A percentile compares a stretch with the other conserved stretches of the same genome.
phyloP scores from a whole-genome alignment of 106 monocot genomes.

The Dioscorea zingiberensis region DNA sequence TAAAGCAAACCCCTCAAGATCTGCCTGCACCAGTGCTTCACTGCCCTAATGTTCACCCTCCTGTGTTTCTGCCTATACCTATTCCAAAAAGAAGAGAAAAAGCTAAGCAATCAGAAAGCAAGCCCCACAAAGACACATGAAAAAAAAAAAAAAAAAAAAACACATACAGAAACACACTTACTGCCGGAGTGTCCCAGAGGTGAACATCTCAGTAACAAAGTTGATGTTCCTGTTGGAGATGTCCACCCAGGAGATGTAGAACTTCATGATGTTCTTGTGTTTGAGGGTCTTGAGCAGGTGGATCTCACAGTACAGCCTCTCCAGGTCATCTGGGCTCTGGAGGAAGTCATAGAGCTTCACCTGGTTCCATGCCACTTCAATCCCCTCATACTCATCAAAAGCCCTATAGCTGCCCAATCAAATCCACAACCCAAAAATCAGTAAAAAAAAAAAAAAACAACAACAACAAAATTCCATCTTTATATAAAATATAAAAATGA shows the following conservation, averaged over 20 bases:
- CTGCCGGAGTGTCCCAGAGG: conserved; percentile 95
- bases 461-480: too few species aligned
- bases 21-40: conserved; percentile 98
- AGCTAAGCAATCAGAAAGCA: background rate
- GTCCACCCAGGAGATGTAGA: conserved; percentile 73
- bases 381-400: conserved; percentile 90
- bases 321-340: conserved; percentile 65
- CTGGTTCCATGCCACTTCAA: conserved; percentile 98
- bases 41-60: conserved; percentile 70
- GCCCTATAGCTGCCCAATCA: conserved; percentile 53
- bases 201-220: conserved; percentile 94
- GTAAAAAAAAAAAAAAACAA: background rate
- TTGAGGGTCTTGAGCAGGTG: conserved; percentile 88
- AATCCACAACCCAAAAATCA: background rate
- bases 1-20: conserved; percentile 81
- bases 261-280: conserved; percentile 73
- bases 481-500: background rate
- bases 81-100: background rate
- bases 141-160: too few species aligned
- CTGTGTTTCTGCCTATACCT: conserved; percentile 88
- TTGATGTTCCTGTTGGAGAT: conserved; percentile 66
- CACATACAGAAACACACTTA: conserved; percentile 38
- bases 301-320: conserved; percentile 96
- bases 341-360: conserved; percentile 81
- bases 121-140: too few species aligned